These are phyloP conservation scores for Bipolaris zeicola DNA, from an alignment of 2,329 filamentous ascomycete species.

Conservation along the genomic window DNA sequence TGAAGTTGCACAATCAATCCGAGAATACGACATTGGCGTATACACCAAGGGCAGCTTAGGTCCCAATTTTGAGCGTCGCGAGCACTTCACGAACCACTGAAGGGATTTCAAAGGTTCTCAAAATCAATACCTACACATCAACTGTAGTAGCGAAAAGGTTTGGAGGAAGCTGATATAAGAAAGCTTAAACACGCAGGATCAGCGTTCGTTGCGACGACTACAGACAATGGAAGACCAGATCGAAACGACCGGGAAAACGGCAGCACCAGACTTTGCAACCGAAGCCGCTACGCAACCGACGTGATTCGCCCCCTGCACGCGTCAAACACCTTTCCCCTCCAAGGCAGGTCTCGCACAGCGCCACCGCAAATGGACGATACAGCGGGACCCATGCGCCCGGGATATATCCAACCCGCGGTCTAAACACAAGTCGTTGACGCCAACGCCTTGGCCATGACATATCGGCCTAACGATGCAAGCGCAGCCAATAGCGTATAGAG, in stretches of 20 bases:
- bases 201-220: not conserved
- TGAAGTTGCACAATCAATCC: not conserved
- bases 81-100: not conserved
- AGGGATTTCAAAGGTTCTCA: too few relatives aligned
- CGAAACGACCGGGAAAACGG: slow-evolving; percentile 4
- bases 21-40: not conserved
- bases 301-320: not conserved
- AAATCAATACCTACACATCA: not conserved
- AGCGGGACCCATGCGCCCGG: slow-evolving; percentile 7
- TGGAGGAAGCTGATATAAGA: not conserved
- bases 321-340: not conserved
- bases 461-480: slow-evolving; percentile 7
- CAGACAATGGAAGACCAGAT: not conserved
- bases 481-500: slow-evolving; percentile 10
- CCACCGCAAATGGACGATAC: slow-evolving; percentile 7
- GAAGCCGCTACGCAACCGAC: slow-evolving; percentile 3
- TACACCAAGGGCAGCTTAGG: not conserved
- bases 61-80: too few relatives aligned
- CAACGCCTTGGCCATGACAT: slow-evolving; percentile 9
- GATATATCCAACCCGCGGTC: not conserved
- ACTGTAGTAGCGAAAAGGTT: not conserved
- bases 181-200: not conserved
- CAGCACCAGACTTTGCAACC: slow-evolving; percentile 1
- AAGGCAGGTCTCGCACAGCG: slow-evolving; percentile 1
- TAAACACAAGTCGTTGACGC: slow-evolving; percentile 8